Evolutionary conservation across 768 basidiomycete species (phyloP), one percentile per base, ranked within the genome.

Genomic region (Omphalotus guepiniiformis): DNA sequence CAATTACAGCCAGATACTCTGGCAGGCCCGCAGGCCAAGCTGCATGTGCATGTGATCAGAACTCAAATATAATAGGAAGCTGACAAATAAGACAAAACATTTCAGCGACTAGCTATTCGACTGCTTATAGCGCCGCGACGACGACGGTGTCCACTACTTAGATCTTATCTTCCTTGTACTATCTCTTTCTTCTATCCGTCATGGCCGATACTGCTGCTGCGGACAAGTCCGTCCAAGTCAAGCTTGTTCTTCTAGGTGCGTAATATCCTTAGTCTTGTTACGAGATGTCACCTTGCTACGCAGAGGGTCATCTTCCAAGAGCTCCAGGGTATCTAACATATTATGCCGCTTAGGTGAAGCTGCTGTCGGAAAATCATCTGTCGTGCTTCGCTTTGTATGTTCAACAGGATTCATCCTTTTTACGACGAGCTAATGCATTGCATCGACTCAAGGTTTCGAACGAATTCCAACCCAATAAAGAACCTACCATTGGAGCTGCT

Each of bases 401-500:
- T 34, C 21, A 42, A 42, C 11, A n/a, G 30, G 11, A 12, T n/a
- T n/a, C 26, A 30, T 21, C 11, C 30, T 32, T 28, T 22, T 22
- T 21, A 29, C 11, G 18, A 47, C 13, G 2, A 12, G 5, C 21
- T 11, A 44, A 9, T 13, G 6, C n/a, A 8, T 19, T 21, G 11
- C 28, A 26, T 38, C 29, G 29, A 40, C 22, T 5, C 11, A n/a
- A 93, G 90, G 90, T 93, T 44, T 88, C 88, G 63, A 93, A 98
- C 71, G 95, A 99, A 66, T 99, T 98, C 67, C 94, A 97, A 68
- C 83, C 91, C 51, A 97, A 98, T 79, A 98, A 97, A 67, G 93
- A 96, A 60, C 95, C 95, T 8, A 99, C 95, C 21, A 98, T 99
- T 59, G 95, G 94, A 28, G 94, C 94, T 42, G 94, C 92, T 3